A percentile compares a stretch with the other conserved stretches of the same genome.
Evolutionary conservation across 2,329 filamentous ascomycete species (phyloP).

Genomic region (Daldinia eschscholtzii): DNA sequence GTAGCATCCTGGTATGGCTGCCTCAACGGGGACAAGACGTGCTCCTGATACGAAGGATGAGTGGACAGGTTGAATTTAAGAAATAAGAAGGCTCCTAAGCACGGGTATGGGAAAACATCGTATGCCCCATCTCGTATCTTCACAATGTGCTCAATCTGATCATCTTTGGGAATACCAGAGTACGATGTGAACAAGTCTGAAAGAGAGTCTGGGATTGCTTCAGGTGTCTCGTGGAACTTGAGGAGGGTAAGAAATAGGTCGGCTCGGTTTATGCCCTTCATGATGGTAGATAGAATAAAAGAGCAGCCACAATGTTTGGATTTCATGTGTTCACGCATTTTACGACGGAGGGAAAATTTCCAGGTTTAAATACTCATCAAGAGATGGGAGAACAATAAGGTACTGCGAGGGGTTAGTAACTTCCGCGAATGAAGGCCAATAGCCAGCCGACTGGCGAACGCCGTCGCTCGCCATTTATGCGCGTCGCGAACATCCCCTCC

Average conservation of each 20-base stretch:
- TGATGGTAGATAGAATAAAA: background rate
- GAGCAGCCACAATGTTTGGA: background rate
- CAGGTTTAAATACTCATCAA: background rate
- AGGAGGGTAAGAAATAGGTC: background rate
- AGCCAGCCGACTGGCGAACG: background rate
- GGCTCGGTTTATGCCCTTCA: slow-evolving; percentile 4
- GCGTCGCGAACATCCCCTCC: background rate
- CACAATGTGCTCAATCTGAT: slow-evolving; percentile 45
- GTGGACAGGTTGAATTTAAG: slow-evolving; percentile 55
- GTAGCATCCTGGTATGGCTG: slow-evolving; percentile 44
- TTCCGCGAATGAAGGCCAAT: background rate
- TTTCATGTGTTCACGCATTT: background rate
- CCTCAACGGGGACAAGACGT: slow-evolving; percentile 52
- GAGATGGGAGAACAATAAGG: background rate
- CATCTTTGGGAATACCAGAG: slow-evolving; percentile 36
- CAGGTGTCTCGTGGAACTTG: slow-evolving; percentile 35
- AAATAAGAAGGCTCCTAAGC: slow-evolving; percentile 59
- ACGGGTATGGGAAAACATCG: slow-evolving; percentile 55
- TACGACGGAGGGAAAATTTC: background rate
- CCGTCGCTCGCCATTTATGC: background rate
- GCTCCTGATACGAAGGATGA: slow-evolving; percentile 47
- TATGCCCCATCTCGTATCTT: slow-evolving; percentile 47
- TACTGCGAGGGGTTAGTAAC: background rate
- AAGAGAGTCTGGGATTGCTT: slow-evolving; percentile 39
- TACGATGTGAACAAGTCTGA: slow-evolving; percentile 43